Conservation (phyloP, 345 rosid genomes). For the Crucihimalaya himalaica region DNA sequence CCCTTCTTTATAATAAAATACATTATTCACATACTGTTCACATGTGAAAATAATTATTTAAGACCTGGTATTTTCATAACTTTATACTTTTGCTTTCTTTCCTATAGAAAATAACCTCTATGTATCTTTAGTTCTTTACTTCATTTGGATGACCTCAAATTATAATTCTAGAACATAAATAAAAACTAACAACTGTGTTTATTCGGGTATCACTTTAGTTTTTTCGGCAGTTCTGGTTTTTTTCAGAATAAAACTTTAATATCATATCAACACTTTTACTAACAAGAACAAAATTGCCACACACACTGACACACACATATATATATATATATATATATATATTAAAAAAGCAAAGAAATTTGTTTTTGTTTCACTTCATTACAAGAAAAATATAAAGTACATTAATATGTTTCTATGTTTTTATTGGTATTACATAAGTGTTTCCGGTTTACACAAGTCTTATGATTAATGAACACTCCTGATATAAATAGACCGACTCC, state of each 20-base stretch:
- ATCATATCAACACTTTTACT: background rate
- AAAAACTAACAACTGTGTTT: background rate
- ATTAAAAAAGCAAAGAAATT: background rate
- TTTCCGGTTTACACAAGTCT: background rate
- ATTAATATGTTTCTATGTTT: background rate
- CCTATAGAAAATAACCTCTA: background rate
- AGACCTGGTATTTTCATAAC: background rate
- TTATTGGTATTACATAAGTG: background rate
- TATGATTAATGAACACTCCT: constrained; percentile 1
- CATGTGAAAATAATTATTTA: constrained; percentile 22
- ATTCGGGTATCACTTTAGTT: background rate
- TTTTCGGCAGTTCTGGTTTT: background rate
- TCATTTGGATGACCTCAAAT: constrained; percentile 2
- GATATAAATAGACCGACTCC: constrained; percentile 26
- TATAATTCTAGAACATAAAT: background rate
- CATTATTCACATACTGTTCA: constrained; percentile 9
- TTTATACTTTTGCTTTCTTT: constrained; percentile 13
- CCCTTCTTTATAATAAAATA: constrained; percentile 21
- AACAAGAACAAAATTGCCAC: background rate
- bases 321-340: too few relatives aligned
- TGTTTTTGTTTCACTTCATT: too few relatives aligned
- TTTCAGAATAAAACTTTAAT: background rate
- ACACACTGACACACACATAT: background rate
- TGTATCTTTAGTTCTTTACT: constrained; percentile 11
- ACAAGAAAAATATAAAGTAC: background rate